Evolutionary conservation across 257 asterid species (phyloP).

Genomic region (Catharanthus roseus): DNA sequence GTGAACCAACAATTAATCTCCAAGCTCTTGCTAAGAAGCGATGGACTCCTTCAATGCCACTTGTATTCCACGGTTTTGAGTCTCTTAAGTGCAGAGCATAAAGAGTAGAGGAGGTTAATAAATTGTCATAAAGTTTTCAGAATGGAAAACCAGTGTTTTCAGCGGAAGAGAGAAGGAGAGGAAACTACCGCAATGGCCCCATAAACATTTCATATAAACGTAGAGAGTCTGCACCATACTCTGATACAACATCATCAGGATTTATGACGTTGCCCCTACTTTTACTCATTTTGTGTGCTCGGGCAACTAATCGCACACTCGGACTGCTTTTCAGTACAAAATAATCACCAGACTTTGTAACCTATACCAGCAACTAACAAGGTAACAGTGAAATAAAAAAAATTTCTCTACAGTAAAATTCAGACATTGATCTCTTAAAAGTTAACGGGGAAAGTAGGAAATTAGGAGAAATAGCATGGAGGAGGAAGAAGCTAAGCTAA

Average conservation of each 20-base stretch:
- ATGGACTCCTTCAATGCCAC: slow-evolving; percentile 97
- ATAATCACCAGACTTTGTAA: slow-evolving; percentile 66
- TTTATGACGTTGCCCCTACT: slow-evolving; percentile 95
- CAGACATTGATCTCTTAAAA: slow-evolving; percentile 1
- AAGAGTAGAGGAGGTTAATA: neutral
- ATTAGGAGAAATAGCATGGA: neutral
- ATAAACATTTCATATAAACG: slow-evolving; percentile 98
- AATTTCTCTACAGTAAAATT: neutral
- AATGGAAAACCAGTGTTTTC: neutral
- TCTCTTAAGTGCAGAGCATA: slow-evolving; percentile 45
- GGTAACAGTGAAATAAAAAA: neutral
- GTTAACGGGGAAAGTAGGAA: neutral
- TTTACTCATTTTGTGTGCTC: slow-evolving; percentile 97
- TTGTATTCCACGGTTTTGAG: slow-evolving; percentile 94
- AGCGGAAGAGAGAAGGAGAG: slow-evolving; percentile 12
- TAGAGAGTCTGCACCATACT: slow-evolving; percentile 96
- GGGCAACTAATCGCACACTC: slow-evolving; percentile 59
- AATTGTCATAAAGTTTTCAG: neutral
- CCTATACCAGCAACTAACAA: slow-evolving; percentile 41
- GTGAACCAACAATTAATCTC: slow-evolving; percentile 85
- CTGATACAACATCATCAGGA: slow-evolving; percentile 89
- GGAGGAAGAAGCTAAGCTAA: slow-evolving; percentile 1
- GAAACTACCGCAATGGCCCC: slow-evolving; percentile 87
- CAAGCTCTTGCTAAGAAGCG: slow-evolving; percentile 90
- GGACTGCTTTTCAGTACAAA: slow-evolving; percentile 82